Conservation (phyloP, 139 green algal genomes). For the Zygnema cylindricum region DNA sequence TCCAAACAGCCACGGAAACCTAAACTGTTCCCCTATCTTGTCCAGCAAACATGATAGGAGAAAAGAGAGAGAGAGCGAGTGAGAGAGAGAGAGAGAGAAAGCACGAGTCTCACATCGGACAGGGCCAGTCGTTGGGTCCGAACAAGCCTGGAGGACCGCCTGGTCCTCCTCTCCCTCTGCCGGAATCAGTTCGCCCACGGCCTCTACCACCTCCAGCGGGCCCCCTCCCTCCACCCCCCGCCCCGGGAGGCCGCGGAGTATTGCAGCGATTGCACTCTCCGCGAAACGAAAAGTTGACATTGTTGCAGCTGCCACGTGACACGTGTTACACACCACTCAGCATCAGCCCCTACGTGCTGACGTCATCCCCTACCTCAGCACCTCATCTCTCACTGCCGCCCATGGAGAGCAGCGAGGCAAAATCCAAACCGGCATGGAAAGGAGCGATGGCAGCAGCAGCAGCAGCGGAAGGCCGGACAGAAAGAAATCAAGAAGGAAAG, state of each 20-base stretch:
- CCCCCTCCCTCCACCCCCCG: constrained; percentile 3
- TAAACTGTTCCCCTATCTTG: no score
- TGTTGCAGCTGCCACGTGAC: constrained; percentile 39
- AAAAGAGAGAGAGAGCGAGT: no score
- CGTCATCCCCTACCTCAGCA: no score
- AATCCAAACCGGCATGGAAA: background rate
- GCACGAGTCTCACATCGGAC: constrained; percentile 55
- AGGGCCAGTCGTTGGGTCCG: constrained; percentile 57
- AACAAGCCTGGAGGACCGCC: constrained; percentile 50
- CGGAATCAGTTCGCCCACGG: background rate
- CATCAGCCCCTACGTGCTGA: no score
- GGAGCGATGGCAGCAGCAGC: background rate
- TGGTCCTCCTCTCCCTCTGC: background rate
- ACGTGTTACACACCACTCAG: no score
- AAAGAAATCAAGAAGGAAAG: background rate
- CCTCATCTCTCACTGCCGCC: no score
- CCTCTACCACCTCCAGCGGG: constrained; percentile 19
- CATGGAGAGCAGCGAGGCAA: background rate
- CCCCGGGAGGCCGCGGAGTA: constrained; percentile 37
- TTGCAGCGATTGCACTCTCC: constrained; percentile 59
- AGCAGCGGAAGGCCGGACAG: background rate
- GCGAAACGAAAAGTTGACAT: constrained; percentile 60
- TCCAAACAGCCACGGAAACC: no score
- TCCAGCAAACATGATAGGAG: no score
- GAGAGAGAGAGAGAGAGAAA: no score